phyloP scores from a whole-genome alignment of 257 asterid genomes.

The Solanum tarijense region DNA sequence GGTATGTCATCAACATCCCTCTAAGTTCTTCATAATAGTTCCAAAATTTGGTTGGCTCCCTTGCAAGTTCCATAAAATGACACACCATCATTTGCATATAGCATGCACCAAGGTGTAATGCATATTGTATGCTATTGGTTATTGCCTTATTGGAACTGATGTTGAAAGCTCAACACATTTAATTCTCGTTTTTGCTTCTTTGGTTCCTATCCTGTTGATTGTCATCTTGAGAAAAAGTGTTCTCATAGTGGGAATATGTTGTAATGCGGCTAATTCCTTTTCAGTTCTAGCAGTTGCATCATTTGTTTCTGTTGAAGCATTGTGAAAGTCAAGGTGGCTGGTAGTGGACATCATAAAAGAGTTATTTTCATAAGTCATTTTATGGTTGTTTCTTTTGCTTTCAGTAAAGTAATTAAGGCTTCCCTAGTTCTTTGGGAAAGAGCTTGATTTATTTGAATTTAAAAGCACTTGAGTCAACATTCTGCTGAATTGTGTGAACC shows the following conservation, averaged over 20 bases:
- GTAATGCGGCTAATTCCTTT: neutral
- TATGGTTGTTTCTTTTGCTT: neutral
- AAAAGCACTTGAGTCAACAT: neutral
- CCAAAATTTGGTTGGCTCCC: too few species aligned
- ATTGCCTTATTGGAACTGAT: too few species aligned
- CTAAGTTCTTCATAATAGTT: too few species aligned
- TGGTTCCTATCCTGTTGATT: too few species aligned
- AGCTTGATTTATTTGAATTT: neutral
- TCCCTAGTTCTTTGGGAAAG: neutral
- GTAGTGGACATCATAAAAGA: neutral
- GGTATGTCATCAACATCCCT: neutral
- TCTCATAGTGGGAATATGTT: too few species aligned
- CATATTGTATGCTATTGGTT: too few species aligned
- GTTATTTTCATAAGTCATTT: neutral
- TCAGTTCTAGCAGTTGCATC: neutral
- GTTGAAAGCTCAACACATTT: too few species aligned
- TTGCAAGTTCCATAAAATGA: too few species aligned
- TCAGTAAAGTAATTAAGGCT: neutral
- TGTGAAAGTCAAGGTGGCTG: neutral
- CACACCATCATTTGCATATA: too few species aligned
- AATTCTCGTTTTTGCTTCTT: too few species aligned
- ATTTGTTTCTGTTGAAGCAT: neutral
- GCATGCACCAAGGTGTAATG: too few species aligned
- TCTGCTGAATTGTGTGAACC: neutral
- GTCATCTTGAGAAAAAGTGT: too few species aligned